Evolutionary conservation across 441 rosid genomes (phyloP), one percentile per base, ranked within the genome.

Genomic region (Omphalea diandra): DNA sequence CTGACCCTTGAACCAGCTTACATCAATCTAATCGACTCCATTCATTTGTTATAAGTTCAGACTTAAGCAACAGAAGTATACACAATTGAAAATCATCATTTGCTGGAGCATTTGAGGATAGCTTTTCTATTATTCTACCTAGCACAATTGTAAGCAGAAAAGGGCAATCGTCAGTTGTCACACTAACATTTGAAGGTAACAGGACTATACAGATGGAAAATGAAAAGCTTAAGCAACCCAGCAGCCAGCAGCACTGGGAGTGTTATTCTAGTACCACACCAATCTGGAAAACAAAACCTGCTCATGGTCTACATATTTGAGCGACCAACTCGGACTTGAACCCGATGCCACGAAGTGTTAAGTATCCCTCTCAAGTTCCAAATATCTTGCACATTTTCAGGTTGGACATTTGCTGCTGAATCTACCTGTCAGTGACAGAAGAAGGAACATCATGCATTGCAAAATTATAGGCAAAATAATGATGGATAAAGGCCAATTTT

Each of bases 301-400:
- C 2, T 26, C 36, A 53, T 3, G 14, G 15, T 29, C 63, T 81
- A 95, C 90, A 93, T 79, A 79, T 65, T 90, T 9, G 98, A 90
- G 86, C 83, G 91, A 54, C 98, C 96, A 54, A 89, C 84, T 40
- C 88, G 86, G 58, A 87, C 88, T 63, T 86, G 78, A 69, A 95
- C 94, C 47, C 87, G 84, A 74, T 96, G 99, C 97, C 99, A 96
- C 38, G 98, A 93, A 22, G 97, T 96, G 76, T 96, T 96, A 53
- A 93, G 86, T 63, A 93, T 83, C 38, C 98, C 98, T 82, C 97
- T 88, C 80, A 93, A 80, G 83, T 96, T 96, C 97, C 99, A 96
- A 38, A 95, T 82, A 41, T 84, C 86, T 77, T 85, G 93, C 80
- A 91, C 96, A 41, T 78, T 82, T 76, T 88, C 94, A 11, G 98